Evolutionary conservation across 192 early-diverging fungal genomes (phyloP), one percentile per base, ranked within the genome.

Genomic region (Coemansia sp.): DNA sequence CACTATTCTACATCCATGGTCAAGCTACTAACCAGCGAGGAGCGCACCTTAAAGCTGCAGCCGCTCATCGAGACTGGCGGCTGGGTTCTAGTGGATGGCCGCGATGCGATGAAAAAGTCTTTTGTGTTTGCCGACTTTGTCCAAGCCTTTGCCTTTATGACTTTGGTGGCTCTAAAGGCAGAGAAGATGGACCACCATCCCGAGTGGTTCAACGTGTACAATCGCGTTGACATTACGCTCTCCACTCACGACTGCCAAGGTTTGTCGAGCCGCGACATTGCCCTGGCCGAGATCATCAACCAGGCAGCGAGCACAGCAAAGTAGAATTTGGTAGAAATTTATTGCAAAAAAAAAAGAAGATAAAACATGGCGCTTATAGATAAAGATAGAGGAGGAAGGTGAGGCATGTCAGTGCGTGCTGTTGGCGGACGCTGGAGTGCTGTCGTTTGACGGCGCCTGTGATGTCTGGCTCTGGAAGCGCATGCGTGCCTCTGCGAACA

Each of bases 141-240:
- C 77, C 84, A 87, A 55, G 95, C 95, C 6, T 99, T 94, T 84
- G 91, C 89, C 5, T 99, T 99, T 80, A 99, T 99, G 97, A 87
- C 93, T 10, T 76, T 89, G 12, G 91, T 97, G 7, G 97, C 95
- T 35, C 83, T 96, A 38, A 82, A 83, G 37, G 95, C 95, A 37
- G 97, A 99, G 50, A 95, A 93, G 76, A 85, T 88, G 74, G 92
- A 96, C 67, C 97, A 99, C 77, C 97, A 99, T 67, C 97, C 97
- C 22, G 97, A 97, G 75, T 93, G 92, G 92, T 92, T 92, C 73
- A 94, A 94, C 73, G 95, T 99, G 29, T 99, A 99, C 81, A 95
- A 96, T 84, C 76, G 87, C 32, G 94, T 96, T 15, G 89, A 94
- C 30, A 83, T 99, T 67, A 94, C 93, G 6, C 81, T 95, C 62